Evolutionary conservation across 331 rosid genomes (phyloP), one percentile per base, ranked within the genome.

Genomic region (Pyracantha coccinea): DNA sequence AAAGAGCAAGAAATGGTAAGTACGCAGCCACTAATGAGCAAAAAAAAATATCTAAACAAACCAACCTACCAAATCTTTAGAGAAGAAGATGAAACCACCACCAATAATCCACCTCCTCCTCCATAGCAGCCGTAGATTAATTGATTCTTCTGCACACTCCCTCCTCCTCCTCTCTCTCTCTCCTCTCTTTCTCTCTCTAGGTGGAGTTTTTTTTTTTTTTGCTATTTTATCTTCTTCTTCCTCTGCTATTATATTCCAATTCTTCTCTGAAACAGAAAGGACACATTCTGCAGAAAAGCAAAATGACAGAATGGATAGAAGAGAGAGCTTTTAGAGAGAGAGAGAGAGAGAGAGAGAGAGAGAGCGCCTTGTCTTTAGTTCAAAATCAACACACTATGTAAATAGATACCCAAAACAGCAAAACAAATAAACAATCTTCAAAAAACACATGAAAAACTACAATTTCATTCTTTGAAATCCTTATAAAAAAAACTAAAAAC

Each of bases 261-360:
- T 73, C 70, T 38, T 38, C 68, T 21, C 74, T 62, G 68, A 58
- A 74, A 47, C 20, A 71, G 59, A 70, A 58, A 59, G 45, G 70
- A 77, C 80, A 44, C 75, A 72, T 71, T 76, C 52, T 74, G 38
- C 28, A 68, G 52, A 55, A 78, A 66, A 35, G 57, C 58, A 77
- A 77, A 71, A 52, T 85, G 89, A 79, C 86, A 82, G 77, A 82
- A 74, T 32, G 85, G 86, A 82, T 85, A 71, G 38, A 44, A 83
- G 86, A 82, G 83, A 74, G 35, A 71, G 76, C 66, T 74, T 79
- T 71, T n/a, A 38, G 55, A 38, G 71, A 47, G 59, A 38, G 67
- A 79, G 80, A 65, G 77, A n/a, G n/a, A n/a, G n/a, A n/a, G 35
- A n/a, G n/a, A n/a, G 52, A 32, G 69, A 47, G 72, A 41, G 68